These are phyloP conservation scores for Septoria petroselini DNA, from an alignment of 2,329 filamentous ascomycete genomes.

Conservation along the genomic window DNA sequence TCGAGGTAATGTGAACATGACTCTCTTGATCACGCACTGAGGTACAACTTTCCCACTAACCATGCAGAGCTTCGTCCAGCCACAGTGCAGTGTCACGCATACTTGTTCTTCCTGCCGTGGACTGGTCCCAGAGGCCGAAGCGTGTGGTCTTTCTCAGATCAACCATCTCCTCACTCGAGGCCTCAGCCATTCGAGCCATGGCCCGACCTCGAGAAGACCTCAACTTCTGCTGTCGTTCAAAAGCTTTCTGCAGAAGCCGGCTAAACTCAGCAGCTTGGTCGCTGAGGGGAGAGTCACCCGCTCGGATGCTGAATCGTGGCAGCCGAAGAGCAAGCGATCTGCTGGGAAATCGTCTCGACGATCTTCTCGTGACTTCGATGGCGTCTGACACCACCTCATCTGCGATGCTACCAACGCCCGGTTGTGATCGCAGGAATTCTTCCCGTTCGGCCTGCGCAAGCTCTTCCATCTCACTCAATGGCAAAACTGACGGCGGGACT, in stretches of 20 bases:
- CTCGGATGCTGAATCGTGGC: slow-evolving; percentile 43
- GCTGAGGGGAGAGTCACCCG: slow-evolving; percentile 41
- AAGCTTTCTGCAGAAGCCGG: slow-evolving; percentile 41
- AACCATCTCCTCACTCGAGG: slow-evolving; percentile 28
- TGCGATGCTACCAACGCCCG: neutral
- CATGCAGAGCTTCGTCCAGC: slow-evolving; percentile 15
- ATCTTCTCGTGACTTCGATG: slow-evolving; percentile 25
- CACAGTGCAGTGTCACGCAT: slow-evolving; percentile 25
- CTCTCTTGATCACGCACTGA: too few relatives aligned
- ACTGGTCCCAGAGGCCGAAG: slow-evolving; percentile 28
- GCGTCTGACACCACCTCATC: neutral
- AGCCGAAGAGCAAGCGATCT: slow-evolving; percentile 40
- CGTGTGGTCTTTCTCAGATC: slow-evolving; percentile 39
- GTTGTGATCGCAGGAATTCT: slow-evolving; percentile 31
- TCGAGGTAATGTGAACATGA: too few relatives aligned
- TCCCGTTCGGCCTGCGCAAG: slow-evolving; percentile 32
- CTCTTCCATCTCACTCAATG: slow-evolving; percentile 37
- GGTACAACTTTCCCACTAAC: neutral
- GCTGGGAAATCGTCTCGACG: slow-evolving; percentile 45
- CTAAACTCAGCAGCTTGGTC: slow-evolving; percentile 45
- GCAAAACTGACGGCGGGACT: slow-evolving; percentile 21
- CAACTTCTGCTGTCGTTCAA: slow-evolving; percentile 35
- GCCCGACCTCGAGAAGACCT: slow-evolving; percentile 1
- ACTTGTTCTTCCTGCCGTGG: slow-evolving; percentile 20
- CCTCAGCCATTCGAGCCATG: slow-evolving; percentile 16